Evolutionary conservation across 73 alveolate species (phyloP), one percentile per base, ranked within the genome.

Genomic region (Blepharisma japonicum): DNA sequence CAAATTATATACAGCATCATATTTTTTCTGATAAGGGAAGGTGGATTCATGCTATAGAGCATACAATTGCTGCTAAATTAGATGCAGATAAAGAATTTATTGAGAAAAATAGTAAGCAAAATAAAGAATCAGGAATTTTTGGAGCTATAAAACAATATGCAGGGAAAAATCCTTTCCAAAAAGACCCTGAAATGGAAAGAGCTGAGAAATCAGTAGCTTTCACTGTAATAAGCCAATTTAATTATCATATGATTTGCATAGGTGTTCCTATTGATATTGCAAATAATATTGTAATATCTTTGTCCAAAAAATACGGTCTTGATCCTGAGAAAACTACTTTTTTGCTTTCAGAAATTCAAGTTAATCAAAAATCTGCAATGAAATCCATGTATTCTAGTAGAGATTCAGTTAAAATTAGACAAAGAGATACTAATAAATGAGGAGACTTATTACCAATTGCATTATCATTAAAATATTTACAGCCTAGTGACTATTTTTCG

Each of bases 331-430:
- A 83, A 48, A 66, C 70, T 8, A 20, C 71, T 14, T 23, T 54
- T 20, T n/a, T 81, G 6, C 32, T 81, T 6, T 50, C 88, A 18
- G 88, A 81, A 48, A 45, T 72, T 72, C 84, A 81, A 74, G 71
- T 71, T 11, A 72, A 66, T 56, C 56, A 20, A n/a, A 72, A 77
- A 53, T 32, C 42, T 32, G 42, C 42, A 32, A 51, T 72, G 53
- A 76, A 42, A 23, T 38, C 49, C 3, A 23, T 56, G 45, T 46
- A 71, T 20, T 72, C 55, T 25, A 6, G 27, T 27, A 81, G 55
- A 55, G 20, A 42, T 7, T 51, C 80, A 6, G 51, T 81, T 6
- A 68, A 71, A 50, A 38, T 53, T 25, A 6, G 88, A 74, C 71
- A 71, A 7, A 78, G 55, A 27, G 68, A 81, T 38, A 48, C 18